A percentile compares a stretch with the other conserved stretches of the same genome.
These are phyloP conservation scores for Saccharomyces hybrid DNA, from an alignment of 1,139 yeast genomes.

Conservation along the genomic window DNA sequence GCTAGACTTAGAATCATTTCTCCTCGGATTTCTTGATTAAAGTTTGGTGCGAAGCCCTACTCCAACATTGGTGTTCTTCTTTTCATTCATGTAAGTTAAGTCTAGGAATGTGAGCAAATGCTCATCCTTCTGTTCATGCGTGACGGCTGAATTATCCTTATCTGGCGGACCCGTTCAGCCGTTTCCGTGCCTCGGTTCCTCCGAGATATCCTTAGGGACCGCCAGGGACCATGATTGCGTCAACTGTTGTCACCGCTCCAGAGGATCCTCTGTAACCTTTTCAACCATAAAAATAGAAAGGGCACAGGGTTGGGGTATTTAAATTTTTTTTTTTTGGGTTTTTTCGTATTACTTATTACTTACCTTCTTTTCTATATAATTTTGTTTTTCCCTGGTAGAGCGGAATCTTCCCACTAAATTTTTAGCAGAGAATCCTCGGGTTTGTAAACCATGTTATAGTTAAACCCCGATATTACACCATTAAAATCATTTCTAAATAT, in stretches of 20 bases:
- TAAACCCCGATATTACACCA: slow-evolving; percentile 45
- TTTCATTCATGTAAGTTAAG: neutral
- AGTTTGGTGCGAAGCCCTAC: neutral
- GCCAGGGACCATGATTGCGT: neutral
- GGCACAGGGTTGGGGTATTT: neutral
- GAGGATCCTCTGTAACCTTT: neutral
- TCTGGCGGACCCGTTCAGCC: neutral
- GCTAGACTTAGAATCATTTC: neutral
- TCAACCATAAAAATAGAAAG: neutral
- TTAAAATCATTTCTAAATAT: slow-evolving; percentile 40
- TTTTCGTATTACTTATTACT: neutral
- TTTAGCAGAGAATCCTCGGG: slow-evolving; percentile 50
- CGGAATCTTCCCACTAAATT: slow-evolving; percentile 7
- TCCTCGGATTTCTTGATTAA: neutral
- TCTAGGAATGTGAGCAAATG: neutral
- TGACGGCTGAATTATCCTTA: neutral
- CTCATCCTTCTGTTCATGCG: neutral
- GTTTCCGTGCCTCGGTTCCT: neutral
- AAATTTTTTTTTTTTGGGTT: neutral
- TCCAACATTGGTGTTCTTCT: neutral
- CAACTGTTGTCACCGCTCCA: neutral
- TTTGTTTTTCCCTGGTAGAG: slow-evolving; percentile 1
- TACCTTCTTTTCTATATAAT: neutral
- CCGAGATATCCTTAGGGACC: neutral
- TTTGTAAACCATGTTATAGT: slow-evolving; percentile 57